Percentiles rank a stretch among this genome's conserved stretches.
phyloP scores from a whole-genome alignment of 768 basidiomycete species.

The Leccinum imitatum region DNA sequence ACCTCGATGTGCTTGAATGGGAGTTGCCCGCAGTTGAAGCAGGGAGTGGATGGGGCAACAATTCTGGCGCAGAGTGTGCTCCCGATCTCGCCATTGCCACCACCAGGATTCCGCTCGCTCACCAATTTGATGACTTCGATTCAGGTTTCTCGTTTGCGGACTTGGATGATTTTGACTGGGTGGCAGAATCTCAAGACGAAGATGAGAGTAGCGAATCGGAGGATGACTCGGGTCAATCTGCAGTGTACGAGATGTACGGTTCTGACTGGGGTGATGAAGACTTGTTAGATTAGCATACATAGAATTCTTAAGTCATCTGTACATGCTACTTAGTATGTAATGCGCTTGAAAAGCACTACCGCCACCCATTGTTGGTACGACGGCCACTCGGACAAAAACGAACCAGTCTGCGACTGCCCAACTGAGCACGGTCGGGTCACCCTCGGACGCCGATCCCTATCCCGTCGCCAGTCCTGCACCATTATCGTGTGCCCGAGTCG shows the following conservation, averaged over 20 bases:
- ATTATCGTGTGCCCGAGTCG: no score
- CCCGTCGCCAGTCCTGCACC: no score
- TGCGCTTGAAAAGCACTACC: no score
- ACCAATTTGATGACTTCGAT: not conserved
- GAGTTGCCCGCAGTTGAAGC: not conserved
- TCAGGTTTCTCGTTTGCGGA: conserved; percentile 21
- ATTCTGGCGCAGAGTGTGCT: not conserved
- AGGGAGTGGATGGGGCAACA: not conserved
- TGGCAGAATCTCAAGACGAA: not conserved
- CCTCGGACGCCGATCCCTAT: no score
- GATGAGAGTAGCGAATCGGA: not conserved
- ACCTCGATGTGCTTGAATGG: not conserved
- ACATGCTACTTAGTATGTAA: no score
- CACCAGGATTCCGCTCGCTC: not conserved
- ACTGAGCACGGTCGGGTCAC: no score
- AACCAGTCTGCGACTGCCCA: no score
- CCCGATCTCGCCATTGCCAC: not conserved
- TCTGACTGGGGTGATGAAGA: not conserved
- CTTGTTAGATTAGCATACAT: not conserved
- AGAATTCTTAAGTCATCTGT: no score
- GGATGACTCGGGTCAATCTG: not conserved
- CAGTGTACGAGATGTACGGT: not conserved
- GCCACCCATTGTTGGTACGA: no score
- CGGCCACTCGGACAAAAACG: no score
- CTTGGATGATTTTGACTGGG: not conserved